phyloP scores from a whole-genome alignment of 2,329 filamentous ascomycete genomes.

The Sordariomycetes sp. region DNA sequence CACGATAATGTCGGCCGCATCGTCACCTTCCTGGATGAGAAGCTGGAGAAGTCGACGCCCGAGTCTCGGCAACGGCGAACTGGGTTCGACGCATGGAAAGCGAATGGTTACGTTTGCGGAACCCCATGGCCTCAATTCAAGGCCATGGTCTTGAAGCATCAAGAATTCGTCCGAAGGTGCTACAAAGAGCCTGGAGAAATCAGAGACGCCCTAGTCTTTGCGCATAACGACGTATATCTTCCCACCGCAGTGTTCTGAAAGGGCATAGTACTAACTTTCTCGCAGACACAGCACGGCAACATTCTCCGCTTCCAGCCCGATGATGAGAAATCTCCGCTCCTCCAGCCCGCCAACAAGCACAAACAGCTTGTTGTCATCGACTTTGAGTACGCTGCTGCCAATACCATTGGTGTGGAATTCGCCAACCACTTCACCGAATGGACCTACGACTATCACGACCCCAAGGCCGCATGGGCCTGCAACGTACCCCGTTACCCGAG shows the following conservation, averaged over 20 bases:
- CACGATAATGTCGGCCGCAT: constrained; percentile 55
- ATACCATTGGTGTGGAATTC: constrained; percentile 79
- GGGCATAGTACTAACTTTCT: constrained; percentile 5
- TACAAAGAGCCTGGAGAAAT: constrained; percentile 62
- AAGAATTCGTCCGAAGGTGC: constrained; percentile 59
- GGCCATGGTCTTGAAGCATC: constrained; percentile 66
- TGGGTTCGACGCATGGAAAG: constrained; percentile 48
- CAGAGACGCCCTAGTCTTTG: constrained; percentile 74
- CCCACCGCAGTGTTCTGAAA: background rate
- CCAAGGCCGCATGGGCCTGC: constrained; percentile 55
- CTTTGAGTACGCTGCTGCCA: constrained; percentile 93
- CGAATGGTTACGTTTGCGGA: constrained; percentile 70
- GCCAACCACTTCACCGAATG: constrained; percentile 98
- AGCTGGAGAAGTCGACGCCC: constrained; percentile 31
- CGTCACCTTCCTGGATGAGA: constrained; percentile 45
- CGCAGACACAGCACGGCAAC: constrained; percentile 93
- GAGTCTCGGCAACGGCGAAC: no score
- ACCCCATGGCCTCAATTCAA: constrained; percentile 75
- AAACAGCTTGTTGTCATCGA: constrained; percentile 97
- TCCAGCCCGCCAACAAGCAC: constrained; percentile 85
- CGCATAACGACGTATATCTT: constrained; percentile 83
- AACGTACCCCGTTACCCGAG: constrained; percentile 65
- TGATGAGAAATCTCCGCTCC: constrained; percentile 71
- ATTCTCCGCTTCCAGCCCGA: constrained; percentile 67
- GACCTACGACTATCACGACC: constrained; percentile 94